These are phyloP conservation scores for Striga asiatica DNA, from an alignment of 257 asterid species.

Conservation along the genomic window DNA sequence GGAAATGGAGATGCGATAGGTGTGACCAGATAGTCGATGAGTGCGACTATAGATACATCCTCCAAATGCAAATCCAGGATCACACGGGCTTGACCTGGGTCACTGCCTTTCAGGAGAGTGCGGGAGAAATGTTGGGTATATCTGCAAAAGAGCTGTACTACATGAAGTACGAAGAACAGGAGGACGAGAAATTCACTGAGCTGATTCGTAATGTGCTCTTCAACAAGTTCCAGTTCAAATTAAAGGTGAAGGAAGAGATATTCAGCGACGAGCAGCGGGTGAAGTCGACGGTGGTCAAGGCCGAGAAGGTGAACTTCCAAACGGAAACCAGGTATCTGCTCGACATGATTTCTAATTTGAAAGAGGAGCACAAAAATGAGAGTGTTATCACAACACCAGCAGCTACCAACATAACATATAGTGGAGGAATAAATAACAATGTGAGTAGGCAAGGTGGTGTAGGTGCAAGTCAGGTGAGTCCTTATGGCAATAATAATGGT, in stretches of 20 bases:
- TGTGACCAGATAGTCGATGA: constrained; percentile 64
- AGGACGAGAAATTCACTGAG: constrained; percentile 58
- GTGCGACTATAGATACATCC: constrained; percentile 81
- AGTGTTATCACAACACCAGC: constrained; percentile 24
- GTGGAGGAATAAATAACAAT: constrained; percentile 25
- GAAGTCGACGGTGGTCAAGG: constrained; percentile 69
- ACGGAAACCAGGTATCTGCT: constrained; percentile 46
- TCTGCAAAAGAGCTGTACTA: constrained; percentile 72
- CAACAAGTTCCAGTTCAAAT: constrained; percentile 43
- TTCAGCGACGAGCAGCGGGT: constrained; percentile 78
- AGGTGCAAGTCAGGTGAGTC: constrained; percentile 27
- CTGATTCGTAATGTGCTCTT: constrained; percentile 39
- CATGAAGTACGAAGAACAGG: constrained; percentile 69
- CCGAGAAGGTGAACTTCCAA: constrained; percentile 44
- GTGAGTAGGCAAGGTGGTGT: constrained; percentile 24
- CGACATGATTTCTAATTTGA: constrained; percentile 37
- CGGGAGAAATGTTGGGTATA: constrained; percentile 70
- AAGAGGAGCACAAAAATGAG: constrained; percentile 34
- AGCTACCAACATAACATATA: constrained; percentile 22
- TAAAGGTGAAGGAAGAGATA: constrained; percentile 83
- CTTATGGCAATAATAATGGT: constrained; percentile 45
- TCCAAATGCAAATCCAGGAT: constrained; percentile 85
- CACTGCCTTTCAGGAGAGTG: constrained; percentile 87
- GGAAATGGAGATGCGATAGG: constrained; percentile 78
- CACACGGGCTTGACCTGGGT: constrained; percentile 85